These are phyloP conservation scores for Sporothrix euskadiensis DNA, from an alignment of 2,329 filamentous ascomycete species.

Conservation along the genomic window DNA sequence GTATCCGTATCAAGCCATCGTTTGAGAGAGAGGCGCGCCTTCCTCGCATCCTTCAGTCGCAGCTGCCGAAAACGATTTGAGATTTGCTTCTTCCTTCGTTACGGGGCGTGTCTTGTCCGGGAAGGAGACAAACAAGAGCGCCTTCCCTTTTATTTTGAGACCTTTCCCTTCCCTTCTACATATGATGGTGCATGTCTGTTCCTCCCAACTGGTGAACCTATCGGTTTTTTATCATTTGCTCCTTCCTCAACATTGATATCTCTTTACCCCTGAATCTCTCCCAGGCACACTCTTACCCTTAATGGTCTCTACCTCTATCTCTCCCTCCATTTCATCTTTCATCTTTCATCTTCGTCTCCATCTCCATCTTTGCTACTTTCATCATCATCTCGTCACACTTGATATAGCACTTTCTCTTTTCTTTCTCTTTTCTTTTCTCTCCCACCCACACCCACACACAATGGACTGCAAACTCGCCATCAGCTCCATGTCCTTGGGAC, in stretches of 20 bases:
- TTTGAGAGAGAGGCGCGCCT: neutral
- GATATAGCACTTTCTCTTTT: neutral
- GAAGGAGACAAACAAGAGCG: neutral
- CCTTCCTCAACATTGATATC: constrained; percentile 1
- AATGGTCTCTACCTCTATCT: neutral
- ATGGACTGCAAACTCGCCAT: constrained; percentile 32
- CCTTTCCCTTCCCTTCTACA: neutral
- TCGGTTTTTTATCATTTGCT: neutral
- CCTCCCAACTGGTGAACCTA: neutral
- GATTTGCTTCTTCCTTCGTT: neutral
- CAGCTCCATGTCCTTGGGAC: constrained; percentile 31
- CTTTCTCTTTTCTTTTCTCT: neutral
- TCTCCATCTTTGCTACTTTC: neutral
- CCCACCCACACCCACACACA: neutral
- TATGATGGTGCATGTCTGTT: constrained; percentile 1
- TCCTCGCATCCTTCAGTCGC: neutral
- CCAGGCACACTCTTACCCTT: neutral
- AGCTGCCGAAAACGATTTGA: neutral
- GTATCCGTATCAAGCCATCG: constrained; percentile 17
- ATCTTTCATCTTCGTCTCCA: neutral
- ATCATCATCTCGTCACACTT: neutral
- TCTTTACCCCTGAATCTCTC: neutral
- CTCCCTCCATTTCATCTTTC: neutral
- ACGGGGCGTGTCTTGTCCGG: constrained; percentile 3
- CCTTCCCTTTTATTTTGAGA: neutral